phyloP scores from a whole-genome alignment of 345 rosid genomes.

The Raphanus sativus region DNA sequence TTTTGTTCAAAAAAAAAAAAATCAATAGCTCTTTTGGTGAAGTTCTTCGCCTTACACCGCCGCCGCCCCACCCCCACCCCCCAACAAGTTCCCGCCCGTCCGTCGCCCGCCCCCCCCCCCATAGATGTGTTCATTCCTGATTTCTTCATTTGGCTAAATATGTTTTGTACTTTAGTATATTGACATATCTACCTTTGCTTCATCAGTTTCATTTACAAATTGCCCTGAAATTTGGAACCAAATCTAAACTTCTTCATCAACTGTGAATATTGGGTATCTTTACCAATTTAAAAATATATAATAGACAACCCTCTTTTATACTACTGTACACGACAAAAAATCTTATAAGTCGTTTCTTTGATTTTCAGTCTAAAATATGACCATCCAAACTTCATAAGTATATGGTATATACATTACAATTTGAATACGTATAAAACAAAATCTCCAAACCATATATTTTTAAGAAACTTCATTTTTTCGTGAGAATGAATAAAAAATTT shows the following conservation, averaged over 20 bases:
- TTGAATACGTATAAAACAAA: no score
- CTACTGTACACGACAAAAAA: not conserved
- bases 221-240: not conserved
- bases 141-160: constrained; percentile 26
- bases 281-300: not conserved
- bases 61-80: no score
- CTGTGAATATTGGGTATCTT: not conserved
- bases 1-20: no score
- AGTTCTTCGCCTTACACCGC: no score
- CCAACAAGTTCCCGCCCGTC: no score
- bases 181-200: not conserved
- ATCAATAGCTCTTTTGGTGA: no score
- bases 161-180: not conserved
- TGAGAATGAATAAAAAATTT: not conserved
- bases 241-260: not conserved
- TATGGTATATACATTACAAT: not conserved
- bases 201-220: not conserved
- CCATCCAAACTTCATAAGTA: no score
- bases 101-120: no score
- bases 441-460: not conserved
- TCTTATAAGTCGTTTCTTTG: not conserved
- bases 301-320: not conserved
- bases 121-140: not conserved
- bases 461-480: no score
- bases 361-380: not conserved